Evolutionary conservation across 495 filamentous ascomycete genomes (phyloP).

Genomic region (Astrothelium macrocarpum): DNA sequence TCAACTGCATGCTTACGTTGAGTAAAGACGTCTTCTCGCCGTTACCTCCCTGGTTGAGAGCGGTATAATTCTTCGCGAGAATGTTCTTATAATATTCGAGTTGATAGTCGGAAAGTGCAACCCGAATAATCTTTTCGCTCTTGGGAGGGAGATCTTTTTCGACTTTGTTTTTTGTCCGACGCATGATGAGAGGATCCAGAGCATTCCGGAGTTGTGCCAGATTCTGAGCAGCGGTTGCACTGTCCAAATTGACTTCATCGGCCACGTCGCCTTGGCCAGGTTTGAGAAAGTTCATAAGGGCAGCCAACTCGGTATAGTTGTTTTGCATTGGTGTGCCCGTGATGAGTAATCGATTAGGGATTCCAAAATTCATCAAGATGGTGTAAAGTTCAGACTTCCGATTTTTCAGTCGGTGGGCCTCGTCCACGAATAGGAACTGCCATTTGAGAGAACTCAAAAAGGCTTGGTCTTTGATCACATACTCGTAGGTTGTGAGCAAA

Average conservation of each 20-base stretch:
- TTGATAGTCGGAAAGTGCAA: constrained; percentile 90
- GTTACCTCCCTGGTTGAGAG: constrained; percentile 76
- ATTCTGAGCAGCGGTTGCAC: constrained; percentile 58
- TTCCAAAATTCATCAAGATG: constrained; percentile 73
- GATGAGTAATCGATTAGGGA: constrained; percentile 79
- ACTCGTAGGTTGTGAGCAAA: constrained; percentile 91
- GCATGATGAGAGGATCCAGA: constrained; percentile 84
- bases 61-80: constrained; percentile 89
- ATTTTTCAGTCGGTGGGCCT: constrained; percentile 96
- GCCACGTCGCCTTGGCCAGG: constrained; percentile 81
- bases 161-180: constrained; percentile 94
- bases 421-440: constrained; percentile 94
- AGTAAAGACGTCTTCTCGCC: constrained; percentile 89
- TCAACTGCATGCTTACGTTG: constrained; percentile 99
- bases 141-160: constrained; percentile 94
- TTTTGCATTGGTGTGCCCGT: constrained; percentile 98
- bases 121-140: constrained; percentile 96
- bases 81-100: constrained; percentile 99
- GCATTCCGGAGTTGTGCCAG: constrained; percentile 59
- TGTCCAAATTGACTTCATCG: constrained; percentile 72
- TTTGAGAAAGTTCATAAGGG: constrained; percentile 90
- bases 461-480: constrained; percentile 67
- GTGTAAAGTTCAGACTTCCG: constrained; percentile 83
- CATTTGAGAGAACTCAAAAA: constrained; percentile 84
- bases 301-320: constrained; percentile 81